Conservation (phyloP, 495 filamentous ascomycete genomes). For the Penicillium alfredii region DNA sequence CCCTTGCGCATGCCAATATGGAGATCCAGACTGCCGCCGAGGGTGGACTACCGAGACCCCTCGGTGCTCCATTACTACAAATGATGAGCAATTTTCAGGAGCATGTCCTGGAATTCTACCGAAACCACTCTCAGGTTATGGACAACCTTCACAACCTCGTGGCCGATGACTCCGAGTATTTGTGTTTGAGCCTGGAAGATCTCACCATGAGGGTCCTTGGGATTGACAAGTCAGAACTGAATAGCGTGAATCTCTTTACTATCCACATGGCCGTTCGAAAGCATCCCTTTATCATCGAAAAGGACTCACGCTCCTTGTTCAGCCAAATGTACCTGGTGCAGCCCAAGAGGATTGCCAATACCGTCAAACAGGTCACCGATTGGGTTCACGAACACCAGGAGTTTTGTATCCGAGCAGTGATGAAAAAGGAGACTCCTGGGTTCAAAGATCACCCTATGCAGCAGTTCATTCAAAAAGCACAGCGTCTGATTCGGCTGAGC, state of each 20-base stretch:
- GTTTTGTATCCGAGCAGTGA: conserved; percentile 25
- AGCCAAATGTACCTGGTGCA: conserved; percentile 43
- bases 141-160: conserved; percentile 45
- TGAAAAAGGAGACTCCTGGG: conserved; percentile 11
- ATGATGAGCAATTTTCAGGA: conserved; percentile 29
- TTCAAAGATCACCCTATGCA: conserved; percentile 37
- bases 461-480: conserved; percentile 61
- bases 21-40: conserved; percentile 40
- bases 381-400: conserved; percentile 60
- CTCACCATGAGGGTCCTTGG: conserved; percentile 52
- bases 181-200: conserved; percentile 55
- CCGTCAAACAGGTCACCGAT: conserved; percentile 41
- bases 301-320: conserved; percentile 43
- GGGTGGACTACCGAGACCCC: conserved; percentile 38
- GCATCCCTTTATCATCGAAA: conserved; percentile 36
- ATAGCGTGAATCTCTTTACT: conserved; percentile 55
- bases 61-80: conserved; percentile 29
- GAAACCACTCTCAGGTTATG: conserved; percentile 43
- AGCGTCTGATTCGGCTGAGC: conserved; percentile 58
- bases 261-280: conserved; percentile 55
- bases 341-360: conserved; percentile 38
- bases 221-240: conserved; percentile 36
- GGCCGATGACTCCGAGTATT: conserved; percentile 39
- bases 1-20: conserved; percentile 28
- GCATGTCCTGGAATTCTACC: conserved; percentile 29